phyloP scores from a whole-genome alignment of 768 basidiomycete genomes.

The Termitomyces eurrhizus region DNA sequence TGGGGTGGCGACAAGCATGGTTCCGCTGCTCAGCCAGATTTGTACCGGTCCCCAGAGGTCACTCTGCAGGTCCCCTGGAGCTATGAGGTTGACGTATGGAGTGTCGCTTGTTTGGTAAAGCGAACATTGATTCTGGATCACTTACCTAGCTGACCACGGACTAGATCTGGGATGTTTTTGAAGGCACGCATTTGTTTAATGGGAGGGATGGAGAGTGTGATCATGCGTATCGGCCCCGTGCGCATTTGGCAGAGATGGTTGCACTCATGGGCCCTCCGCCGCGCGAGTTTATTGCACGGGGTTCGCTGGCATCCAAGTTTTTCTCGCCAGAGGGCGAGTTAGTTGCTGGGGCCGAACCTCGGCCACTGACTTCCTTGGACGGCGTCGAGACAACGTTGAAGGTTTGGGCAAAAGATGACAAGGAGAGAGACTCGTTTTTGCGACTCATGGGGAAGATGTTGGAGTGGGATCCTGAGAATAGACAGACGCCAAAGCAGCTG shows the following conservation, averaged over 20 bases:
- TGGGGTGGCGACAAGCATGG: slow-evolving; percentile 6
- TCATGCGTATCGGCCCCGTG: not conserved
- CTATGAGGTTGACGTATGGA: slow-evolving; percentile 27
- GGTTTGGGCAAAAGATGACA: not conserved
- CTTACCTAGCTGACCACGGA: not conserved
- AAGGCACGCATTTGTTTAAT: not conserved
- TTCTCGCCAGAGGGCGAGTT: not conserved
- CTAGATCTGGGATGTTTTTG: slow-evolving; percentile 8
- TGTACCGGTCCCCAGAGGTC: slow-evolving; percentile 27
- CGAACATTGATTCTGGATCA: not conserved
- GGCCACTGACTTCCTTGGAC: not conserved
- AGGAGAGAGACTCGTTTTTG: slow-evolving; percentile 5
- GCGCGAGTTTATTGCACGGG: not conserved
- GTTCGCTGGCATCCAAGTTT: not conserved
- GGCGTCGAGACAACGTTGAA: not conserved
- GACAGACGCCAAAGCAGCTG: slow-evolving; percentile 1
- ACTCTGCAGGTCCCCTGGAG: slow-evolving; percentile 23
- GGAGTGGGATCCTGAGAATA: slow-evolving; percentile 3
- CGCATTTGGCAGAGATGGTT: slow-evolving; percentile 5
- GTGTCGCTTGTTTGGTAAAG: slow-evolving; percentile 22
- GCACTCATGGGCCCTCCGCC: slow-evolving; percentile 4
- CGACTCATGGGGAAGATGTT: slow-evolving; percentile 8
- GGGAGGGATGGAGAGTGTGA: not conserved
- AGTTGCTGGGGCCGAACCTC: not conserved
- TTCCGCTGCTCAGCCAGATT: slow-evolving; percentile 19